These are phyloP conservation scores for Xanthoconium separans DNA, from an alignment of 1,284 basidiomycete species.

Conservation along the genomic window DNA sequence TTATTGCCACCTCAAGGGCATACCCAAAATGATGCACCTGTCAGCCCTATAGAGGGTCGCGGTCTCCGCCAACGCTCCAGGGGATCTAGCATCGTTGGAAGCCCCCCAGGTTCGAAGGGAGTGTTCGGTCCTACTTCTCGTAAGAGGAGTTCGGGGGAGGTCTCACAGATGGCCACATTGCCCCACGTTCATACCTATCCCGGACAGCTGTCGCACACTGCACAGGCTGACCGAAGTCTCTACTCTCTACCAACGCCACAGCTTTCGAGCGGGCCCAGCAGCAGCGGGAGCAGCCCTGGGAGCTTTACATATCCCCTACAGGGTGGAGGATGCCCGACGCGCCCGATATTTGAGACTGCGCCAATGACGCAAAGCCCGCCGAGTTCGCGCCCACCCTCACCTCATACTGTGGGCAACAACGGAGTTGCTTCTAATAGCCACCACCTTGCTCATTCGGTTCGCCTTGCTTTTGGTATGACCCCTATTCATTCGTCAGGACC, in stretches of 20 bases:
- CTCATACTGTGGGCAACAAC: slow-evolving; percentile 14
- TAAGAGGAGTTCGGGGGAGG: slow-evolving; percentile 33
- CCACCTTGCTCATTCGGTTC: slow-evolving; percentile 77
- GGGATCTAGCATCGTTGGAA: slow-evolving; percentile 38
- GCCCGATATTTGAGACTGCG: slow-evolving; percentile 26
- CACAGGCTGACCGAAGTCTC: slow-evolving; percentile 34
- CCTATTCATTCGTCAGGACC: slow-evolving; percentile 58
- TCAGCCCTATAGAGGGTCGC: slow-evolving; percentile 37
- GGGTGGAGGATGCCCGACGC: slow-evolving; percentile 10
- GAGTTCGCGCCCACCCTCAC: slow-evolving; percentile 37
- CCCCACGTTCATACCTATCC: slow-evolving; percentile 36
- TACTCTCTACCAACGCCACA: slow-evolving; percentile 53
- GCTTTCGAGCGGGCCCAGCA: slow-evolving; percentile 60
- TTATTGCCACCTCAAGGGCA: slow-evolving; percentile 49
- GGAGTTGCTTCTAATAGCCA: slow-evolving; percentile 40
- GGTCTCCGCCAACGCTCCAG: slow-evolving; percentile 23
- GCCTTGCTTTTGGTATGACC: slow-evolving; percentile 87
- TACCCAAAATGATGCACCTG: slow-evolving; percentile 22
- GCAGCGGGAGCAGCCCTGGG: slow-evolving; percentile 54
- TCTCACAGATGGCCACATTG: slow-evolving; percentile 25
- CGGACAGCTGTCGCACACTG: slow-evolving; percentile 30
- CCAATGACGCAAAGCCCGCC: slow-evolving; percentile 30
- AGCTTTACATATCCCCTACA: slow-evolving; percentile 38
- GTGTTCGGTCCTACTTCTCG: slow-evolving; percentile 26
- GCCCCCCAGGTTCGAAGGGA: slow-evolving; percentile 38